Base-by-base conservation (phyloP, 805 yeast genomes). In the Candida incommunis region DNA sequence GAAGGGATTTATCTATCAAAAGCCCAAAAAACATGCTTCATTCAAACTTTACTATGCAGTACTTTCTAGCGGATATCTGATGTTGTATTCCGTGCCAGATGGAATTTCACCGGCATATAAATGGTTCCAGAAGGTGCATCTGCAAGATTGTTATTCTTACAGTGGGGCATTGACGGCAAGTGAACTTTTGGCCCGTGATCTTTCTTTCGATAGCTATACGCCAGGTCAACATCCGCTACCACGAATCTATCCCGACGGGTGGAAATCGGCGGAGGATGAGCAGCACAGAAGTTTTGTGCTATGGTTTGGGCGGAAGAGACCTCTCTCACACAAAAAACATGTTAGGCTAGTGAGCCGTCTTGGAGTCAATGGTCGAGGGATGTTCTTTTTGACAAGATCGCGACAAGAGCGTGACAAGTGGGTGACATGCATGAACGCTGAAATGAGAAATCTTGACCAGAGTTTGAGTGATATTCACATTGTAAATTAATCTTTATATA, bases 341-440 rank as follows among this genome's bases (percentile, higher is more conserved):
- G 22, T 47, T 26, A 45, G 41, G 42, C 60, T 74, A 55, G 72
- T 72, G 3, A 66, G 71, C 16, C 69, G 74, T 44, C 60, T 82
- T 31, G 90, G 88, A 3, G 72, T 75, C 2, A 71, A 79, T 1
- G 92, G 95, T 1, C 69, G 69, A 43, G 70, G 78, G 41, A 67
- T 82, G 65, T 79, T 82, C 2, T 87, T 88, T 57, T 70, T 86
- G 74, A 80, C 95, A 7, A 62, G 87, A 41, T 83, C 95, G 1
- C 65, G 90, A 34, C 81, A 81, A 49, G 95, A 86, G 53, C 67
- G 88, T 45, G 96, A 90, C 55, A 50, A 75, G 25, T 88, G 97
- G 97, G 88, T 83, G 1, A 51, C 60, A 2, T 59, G 64, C 1
- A 46, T 66, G 7, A 57, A 62, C 25, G 50, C 54, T 4, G 67